Evolutionary conservation across 768 basidiomycete genomes (phyloP).

Genomic region (Rubroboletus satanas): DNA sequence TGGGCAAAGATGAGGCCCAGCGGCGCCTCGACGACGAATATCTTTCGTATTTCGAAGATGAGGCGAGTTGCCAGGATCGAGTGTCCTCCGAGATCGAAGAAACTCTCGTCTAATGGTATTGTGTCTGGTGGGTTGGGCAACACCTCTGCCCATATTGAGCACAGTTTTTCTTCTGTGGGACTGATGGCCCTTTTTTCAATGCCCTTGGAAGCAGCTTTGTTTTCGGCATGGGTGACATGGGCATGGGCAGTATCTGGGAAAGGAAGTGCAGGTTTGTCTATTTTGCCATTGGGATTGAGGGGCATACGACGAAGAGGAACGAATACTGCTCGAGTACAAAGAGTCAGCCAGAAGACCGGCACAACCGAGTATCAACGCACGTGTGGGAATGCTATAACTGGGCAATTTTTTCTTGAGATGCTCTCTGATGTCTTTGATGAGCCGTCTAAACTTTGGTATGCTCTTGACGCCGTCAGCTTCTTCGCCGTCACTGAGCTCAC

Average conservation of each 20-base stretch:
- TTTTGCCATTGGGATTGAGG: constrained; percentile 97
- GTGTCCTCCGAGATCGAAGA: constrained; percentile 98
- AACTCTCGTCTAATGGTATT: constrained; percentile 87
- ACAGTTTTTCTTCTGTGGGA: constrained; percentile 76
- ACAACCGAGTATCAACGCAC: constrained; percentile 45
- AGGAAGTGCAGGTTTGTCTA: constrained; percentile 96
- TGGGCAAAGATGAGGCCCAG: constrained; percentile 88
- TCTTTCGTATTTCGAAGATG: constrained; percentile 93
- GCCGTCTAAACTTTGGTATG: constrained; percentile 76
- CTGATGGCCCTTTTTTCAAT: constrained; percentile 41
- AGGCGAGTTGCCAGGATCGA: constrained; percentile 97
- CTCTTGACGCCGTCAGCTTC: constrained; percentile 64
- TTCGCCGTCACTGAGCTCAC: constrained; percentile 49
- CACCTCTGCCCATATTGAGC: constrained; percentile 78
- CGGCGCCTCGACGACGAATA: constrained; percentile 86
- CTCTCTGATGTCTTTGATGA: constrained; percentile 93
- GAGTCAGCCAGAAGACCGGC: constrained; percentile 1
- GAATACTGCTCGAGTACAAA: constrained; percentile 55
- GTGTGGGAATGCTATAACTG: constrained; percentile 86
- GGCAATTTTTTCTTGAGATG: constrained; percentile 96
- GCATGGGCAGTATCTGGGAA: constrained; percentile 93
- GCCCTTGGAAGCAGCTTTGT: constrained; percentile 28
- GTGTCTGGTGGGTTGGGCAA: constrained; percentile 74
- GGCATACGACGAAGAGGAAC: constrained; percentile 95
- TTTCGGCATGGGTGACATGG: constrained; percentile 39